Percentiles rank a stretch among this genome's conserved stretches.
These are phyloP conservation scores for Capsicum baccatum DNA, from an alignment of 257 asterid species.

Conservation along the genomic window DNA sequence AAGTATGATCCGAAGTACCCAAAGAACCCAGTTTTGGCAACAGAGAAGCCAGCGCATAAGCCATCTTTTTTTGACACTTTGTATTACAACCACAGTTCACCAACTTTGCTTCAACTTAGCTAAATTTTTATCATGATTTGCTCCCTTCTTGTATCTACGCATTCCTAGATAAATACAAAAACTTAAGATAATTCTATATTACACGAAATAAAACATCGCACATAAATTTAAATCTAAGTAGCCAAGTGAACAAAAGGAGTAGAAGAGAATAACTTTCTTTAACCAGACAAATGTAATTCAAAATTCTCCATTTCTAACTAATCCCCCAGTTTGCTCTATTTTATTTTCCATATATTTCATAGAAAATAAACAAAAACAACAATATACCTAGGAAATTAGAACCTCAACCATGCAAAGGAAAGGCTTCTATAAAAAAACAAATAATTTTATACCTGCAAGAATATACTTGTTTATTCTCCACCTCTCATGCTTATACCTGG, in stretches of 20 bases:
- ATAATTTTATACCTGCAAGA: too few relatives aligned
- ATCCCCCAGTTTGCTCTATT: not conserved
- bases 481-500: too few relatives aligned
- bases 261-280: not conserved
- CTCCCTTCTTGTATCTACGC: not conserved
- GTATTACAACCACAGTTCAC: slow-evolving; percentile 8
- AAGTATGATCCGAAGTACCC: slow-evolving; percentile 44
- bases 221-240: not conserved
- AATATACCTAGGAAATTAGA: not conserved
- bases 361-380: not conserved
- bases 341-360: not conserved
- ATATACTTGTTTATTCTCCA: too few relatives aligned
- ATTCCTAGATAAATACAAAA: slow-evolving; percentile 23
- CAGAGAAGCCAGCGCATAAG: slow-evolving; percentile 23
- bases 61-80: slow-evolving; percentile 28
- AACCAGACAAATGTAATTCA: not conserved
- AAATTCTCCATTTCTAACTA: not conserved
- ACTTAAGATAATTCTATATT: not conserved
- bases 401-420: not conserved
- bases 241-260: not conserved
- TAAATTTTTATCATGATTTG: not conserved
- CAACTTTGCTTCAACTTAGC: not conserved
- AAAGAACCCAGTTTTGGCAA: slow-evolving; percentile 25
- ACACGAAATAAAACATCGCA: not conserved
- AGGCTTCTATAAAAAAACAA: not conserved